Evolutionary conservation across 768 basidiomycete genomes (phyloP), one percentile per base, ranked within the genome.

Genomic region (Boletus fagicola): DNA sequence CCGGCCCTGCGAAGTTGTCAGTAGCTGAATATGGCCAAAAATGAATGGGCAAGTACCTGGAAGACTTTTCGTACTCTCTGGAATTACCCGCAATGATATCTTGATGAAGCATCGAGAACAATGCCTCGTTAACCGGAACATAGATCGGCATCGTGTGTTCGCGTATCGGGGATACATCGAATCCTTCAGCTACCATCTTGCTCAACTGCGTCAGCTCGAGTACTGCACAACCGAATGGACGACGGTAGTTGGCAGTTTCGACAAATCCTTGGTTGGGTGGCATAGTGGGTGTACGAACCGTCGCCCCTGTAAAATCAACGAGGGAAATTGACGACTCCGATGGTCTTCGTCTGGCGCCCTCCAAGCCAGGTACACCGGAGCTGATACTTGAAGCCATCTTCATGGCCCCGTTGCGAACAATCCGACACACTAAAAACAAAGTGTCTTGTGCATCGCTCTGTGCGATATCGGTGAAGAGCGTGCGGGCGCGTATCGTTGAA

Each of bases 221-320:
- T 11, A 97, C 88, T 3, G 96, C 96, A 68, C 94, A 97, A n/a
- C 94, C 96, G 68, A 98, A 94, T 0, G 96, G 96, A 50, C 96
- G 78, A 38, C 96, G 83, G 65, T 88, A 89, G 53, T 82, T 81
- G 26, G 72, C 60, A n/a, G 65, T 55, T 11, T 83, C 83, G 26
- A 47, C 60, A 49, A 42, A 67, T 56, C 59, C 68, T 63, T 46
- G 66, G 51, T 66, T 59, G 52, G 72, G 72, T 39, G 68, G 64
- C 44, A 66, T 57, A 20, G 57, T 28, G 6, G 66, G 44, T 30
- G 49, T 30, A 38, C 64, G 67, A 30, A 48, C 35, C 18, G 51
- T 39, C n/a, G n/a, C n/a, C 13, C 68, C 65, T 24, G 72, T 58
- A 42, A 77, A 73, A 11, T 76, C 71, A 31, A 75, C 52, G n/a